phyloP scores from a whole-genome alignment of 495 filamentous ascomycete species.

The Aspergillus sparsus region DNA sequence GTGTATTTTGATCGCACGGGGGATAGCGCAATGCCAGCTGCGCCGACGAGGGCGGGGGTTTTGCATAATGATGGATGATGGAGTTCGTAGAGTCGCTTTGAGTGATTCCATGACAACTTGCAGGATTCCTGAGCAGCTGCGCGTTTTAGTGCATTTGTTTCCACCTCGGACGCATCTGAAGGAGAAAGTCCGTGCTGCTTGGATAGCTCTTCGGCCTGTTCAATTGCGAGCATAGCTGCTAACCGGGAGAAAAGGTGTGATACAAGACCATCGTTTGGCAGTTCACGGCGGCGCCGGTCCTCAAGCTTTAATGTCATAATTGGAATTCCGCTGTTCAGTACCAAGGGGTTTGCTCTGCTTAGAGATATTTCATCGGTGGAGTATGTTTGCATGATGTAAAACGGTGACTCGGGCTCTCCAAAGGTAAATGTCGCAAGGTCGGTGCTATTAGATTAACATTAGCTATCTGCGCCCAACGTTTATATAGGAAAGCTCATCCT shows the following conservation, averaged over 20 bases:
- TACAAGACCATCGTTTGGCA: conserved; percentile 68
- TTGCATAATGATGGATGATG: conserved; percentile 62
- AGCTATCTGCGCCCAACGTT: conserved; percentile 7
- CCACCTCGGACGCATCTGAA: conserved; percentile 47
- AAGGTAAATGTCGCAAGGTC: conserved; percentile 42
- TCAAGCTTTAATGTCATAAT: conserved; percentile 64
- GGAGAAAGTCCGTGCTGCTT: conserved; percentile 42
- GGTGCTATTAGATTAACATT: conserved; percentile 27
- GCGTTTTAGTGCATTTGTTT: conserved; percentile 58
- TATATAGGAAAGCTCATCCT: not conserved
- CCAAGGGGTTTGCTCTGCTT: conserved; percentile 41
- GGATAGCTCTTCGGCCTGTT: conserved; percentile 54
- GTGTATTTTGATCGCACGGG: conserved; percentile 46
- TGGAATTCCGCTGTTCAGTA: conserved; percentile 39
- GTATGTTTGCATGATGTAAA: conserved; percentile 49
- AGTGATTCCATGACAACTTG: conserved; percentile 68
- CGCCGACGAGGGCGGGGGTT: conserved; percentile 53
- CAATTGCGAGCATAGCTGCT: conserved; percentile 69
- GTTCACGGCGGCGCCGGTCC: conserved; percentile 54
- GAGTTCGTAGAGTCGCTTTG: conserved; percentile 64
- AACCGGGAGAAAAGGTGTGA: conserved; percentile 70
- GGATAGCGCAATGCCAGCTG: conserved; percentile 62
- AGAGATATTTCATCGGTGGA: conserved; percentile 43
- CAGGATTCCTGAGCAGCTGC: conserved; percentile 73
- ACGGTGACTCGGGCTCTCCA: conserved; percentile 42